Percentiles rank a stretch among this genome's conserved stretches.
Evolutionary conservation across 2,329 filamentous ascomycete genomes (phyloP).

Genomic region (Didymella glomerata): DNA sequence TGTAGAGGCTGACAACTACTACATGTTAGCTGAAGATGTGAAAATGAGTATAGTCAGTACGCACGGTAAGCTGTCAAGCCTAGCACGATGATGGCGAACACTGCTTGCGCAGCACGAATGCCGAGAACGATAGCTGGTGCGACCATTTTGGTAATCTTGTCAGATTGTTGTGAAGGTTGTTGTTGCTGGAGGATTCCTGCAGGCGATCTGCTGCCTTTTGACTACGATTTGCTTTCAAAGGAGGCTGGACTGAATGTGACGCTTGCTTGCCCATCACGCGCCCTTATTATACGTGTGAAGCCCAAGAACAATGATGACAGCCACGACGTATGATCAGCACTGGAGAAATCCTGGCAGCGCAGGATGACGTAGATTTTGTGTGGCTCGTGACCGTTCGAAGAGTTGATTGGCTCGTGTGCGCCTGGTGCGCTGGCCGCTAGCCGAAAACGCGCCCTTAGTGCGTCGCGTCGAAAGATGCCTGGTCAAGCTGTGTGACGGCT

Average conservation of each 20-base stretch:
- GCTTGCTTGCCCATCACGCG: slow-evolving; percentile 9
- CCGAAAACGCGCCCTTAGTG: slow-evolving; percentile 9
- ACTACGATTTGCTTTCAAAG: slow-evolving; percentile 6
- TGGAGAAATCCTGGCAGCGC: slow-evolving; percentile 7
- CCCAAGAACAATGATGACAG: slow-evolving; percentile 32
- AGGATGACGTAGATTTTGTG: slow-evolving; percentile 15
- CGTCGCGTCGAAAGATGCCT: slow-evolving; percentile 1
- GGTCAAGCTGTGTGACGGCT: slow-evolving; percentile 3
- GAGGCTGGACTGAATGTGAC: slow-evolving; percentile 11
- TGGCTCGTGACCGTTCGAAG: slow-evolving; percentile 25
- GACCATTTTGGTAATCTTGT: slow-evolving; percentile 29
- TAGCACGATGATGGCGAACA: slow-evolving; percentile 79
- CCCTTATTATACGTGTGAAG: slow-evolving; percentile 30
- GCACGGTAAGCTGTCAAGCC: slow-evolving; percentile 78
- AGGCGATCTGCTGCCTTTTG: slow-evolving; percentile 10
- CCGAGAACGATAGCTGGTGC: slow-evolving; percentile 61
- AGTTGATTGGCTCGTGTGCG: slow-evolving; percentile 29
- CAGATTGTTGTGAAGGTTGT: not conserved
- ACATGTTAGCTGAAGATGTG: not conserved
- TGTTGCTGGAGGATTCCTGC: not conserved
- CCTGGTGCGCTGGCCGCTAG: slow-evolving; percentile 9
- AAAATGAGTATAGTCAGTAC: slow-evolving; percentile 28
- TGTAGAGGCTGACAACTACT: slow-evolving; percentile 60
- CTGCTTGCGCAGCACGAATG: slow-evolving; percentile 70
- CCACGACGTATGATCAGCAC: slow-evolving; percentile 23